phyloP scores from a whole-genome alignment of 1,139 yeast species.

The Suhomyces atakaporum region DNA sequence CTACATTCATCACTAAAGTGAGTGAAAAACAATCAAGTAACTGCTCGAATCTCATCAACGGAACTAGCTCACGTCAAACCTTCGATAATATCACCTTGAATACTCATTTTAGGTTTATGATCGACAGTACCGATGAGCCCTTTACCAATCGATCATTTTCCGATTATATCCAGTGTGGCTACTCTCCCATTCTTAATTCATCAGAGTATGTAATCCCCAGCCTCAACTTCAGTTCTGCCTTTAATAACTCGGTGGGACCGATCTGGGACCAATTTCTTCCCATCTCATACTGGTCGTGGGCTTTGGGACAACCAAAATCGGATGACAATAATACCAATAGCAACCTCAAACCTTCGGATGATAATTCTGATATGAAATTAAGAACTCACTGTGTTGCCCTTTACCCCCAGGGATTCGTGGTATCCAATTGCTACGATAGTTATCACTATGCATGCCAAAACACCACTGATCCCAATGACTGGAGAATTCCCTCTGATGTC shows the following conservation, averaged over 20 bases:
- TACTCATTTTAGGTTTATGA: conserved; percentile 41
- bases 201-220: conserved; percentile 19
- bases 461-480: conserved; percentile 38
- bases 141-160: conserved; percentile 37
- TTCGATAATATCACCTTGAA: conserved; percentile 23
- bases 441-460: conserved; percentile 60
- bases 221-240: conserved; percentile 14
- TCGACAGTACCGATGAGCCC: conserved; percentile 31
- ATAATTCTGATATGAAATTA: conserved; percentile 23
- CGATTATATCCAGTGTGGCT: conserved; percentile 53
- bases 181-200: conserved; percentile 57
- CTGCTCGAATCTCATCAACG: conserved; percentile 15
- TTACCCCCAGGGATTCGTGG: conserved; percentile 52
- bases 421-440: conserved; percentile 62
- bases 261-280: conserved; percentile 25
- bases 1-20: conserved; percentile 11
- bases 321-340: conserved; percentile 15
- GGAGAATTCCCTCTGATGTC: conserved; percentile 43
- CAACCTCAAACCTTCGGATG: conserved; percentile 13
- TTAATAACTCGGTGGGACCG: conserved; percentile 4
- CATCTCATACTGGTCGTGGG: conserved; percentile 70
- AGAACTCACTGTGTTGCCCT: conserved; percentile 67
- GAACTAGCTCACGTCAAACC: conserved; percentile 13
- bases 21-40: conserved; percentile 7
- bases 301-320: conserved; percentile 52